Evolutionary conservation across 371 early-diverging fungal genomes (phyloP), one percentile per base, ranked within the genome.

Genomic region (Mucor indicus): DNA sequence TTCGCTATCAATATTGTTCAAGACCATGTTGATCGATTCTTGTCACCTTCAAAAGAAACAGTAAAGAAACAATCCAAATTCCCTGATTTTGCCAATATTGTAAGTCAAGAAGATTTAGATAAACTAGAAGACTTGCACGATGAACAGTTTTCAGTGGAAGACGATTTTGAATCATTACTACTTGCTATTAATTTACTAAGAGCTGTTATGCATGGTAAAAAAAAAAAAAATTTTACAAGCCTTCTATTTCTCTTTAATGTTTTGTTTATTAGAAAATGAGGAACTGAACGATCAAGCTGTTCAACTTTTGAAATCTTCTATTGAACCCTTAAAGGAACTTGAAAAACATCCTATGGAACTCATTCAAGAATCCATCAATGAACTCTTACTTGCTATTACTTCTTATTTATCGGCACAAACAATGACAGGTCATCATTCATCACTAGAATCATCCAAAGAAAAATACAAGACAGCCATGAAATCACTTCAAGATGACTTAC

Each of bases 1-100:
- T 87, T 95, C 70, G 85, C 87, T 8, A 83, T 81, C 33, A 85
- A 79, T 47, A 79, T 87, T 17, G 56, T 92, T 4, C 69, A 82
- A 12, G 67, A 54, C 23, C 53, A 67, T 47, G 55, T 57, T 12
- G 73, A 73, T 10, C 42, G 60, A 2, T 32, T 67, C 5, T 38
- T 48, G 12, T 55, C 47, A 16, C 7, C 23, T 10, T 1, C 54
- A 20, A 41, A 53, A 27, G 19, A 52, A 19, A 11, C 50, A 20
- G n/a, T 46, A 12, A 15, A 17, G 5, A 22, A 32, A 24, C 32
- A 35, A 30, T 43, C 41, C 10, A 27, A 10, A 10, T 42, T 55
- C 13, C 44, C 64, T 11, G 71, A 71, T 51, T 55, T 75, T 16
- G 27, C 56, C 6, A 64, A 56, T 35, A 69, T 75, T 24, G 67